phyloP scores from a whole-genome alignment of 768 basidiomycete species.

The Auriculariales sp. region DNA sequence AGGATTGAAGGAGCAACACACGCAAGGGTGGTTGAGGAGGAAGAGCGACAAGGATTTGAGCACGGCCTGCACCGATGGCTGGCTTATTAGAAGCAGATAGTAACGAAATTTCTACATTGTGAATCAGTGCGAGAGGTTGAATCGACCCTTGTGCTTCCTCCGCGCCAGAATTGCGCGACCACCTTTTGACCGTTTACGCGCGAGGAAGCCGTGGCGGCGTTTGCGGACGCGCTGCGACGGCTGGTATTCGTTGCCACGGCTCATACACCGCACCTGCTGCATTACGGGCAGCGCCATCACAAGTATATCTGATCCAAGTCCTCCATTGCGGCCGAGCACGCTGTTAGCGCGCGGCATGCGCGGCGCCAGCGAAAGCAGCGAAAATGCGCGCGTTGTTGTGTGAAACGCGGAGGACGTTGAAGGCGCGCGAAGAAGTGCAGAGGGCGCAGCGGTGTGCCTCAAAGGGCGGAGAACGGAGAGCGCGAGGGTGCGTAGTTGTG shows the following conservation, averaged over 20 bases:
- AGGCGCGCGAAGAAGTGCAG: not conserved
- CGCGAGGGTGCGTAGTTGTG: not conserved
- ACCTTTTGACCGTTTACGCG: slow-evolving; percentile 47
- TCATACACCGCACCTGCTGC: slow-evolving; percentile 44
- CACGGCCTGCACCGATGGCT: too few species aligned
- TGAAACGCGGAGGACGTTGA: not conserved
- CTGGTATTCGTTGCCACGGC: slow-evolving; percentile 85
- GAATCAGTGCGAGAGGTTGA: slow-evolving; percentile 65
- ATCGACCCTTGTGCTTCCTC: slow-evolving; percentile 61
- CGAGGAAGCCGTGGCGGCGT: slow-evolving; percentile 82
- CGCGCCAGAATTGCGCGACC: slow-evolving; percentile 63
- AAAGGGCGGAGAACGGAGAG: too few species aligned
- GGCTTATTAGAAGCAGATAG: too few species aligned
- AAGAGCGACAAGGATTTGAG: too few species aligned
- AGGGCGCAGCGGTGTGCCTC: too few species aligned
- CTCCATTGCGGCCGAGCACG: not conserved
- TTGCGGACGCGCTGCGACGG: slow-evolving; percentile 91
- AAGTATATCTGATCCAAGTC: not conserved
- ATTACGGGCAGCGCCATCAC: slow-evolving; percentile 1
- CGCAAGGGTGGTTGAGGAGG: too few species aligned
- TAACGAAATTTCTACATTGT: too few species aligned
- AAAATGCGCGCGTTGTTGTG: not conserved
- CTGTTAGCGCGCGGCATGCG: not conserved
- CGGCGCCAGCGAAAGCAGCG: not conserved
- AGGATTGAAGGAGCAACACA: too few species aligned